These are phyloP conservation scores for Phytophthora citricola DNA, from an alignment of 352 stramenopile species.

Conservation along the genomic window DNA sequence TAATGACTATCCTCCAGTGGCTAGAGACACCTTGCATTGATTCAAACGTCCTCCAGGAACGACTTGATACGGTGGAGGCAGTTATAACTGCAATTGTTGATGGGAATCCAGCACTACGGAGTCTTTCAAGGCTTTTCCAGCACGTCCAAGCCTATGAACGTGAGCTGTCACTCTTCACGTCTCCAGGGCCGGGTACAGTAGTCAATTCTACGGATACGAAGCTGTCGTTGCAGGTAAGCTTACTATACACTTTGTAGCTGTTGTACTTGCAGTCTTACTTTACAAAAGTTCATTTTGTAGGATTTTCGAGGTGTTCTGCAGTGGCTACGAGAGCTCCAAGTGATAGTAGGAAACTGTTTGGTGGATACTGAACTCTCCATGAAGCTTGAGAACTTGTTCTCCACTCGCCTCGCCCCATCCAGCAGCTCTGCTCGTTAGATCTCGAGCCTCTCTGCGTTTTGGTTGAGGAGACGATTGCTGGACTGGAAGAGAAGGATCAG, in stretches of 20 bases:
- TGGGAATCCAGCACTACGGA: constrained; percentile 7
- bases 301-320: constrained; percentile 21
- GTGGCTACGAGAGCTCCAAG: constrained; percentile 20
- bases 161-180: constrained; percentile 21
- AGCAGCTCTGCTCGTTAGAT: not conserved
- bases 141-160: constrained; percentile 37
- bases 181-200: not conserved
- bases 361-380: not conserved
- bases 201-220: not conserved
- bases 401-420: constrained; percentile 1
- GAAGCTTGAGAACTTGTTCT: not conserved
- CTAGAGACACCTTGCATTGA: constrained; percentile 32
- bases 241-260: not conserved
- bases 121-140: constrained; percentile 31
- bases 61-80: constrained; percentile 31
- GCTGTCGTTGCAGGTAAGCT: constrained; percentile 19
- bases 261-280: no score
- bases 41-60: constrained; percentile 3
- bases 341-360: constrained; percentile 13
- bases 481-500: not conserved
- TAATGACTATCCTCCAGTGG: constrained; percentile 22
- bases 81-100: constrained; percentile 11
- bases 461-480: constrained; percentile 17
- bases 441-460: constrained; percentile 28
- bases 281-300: constrained; percentile 1